Percentiles rank a stretch among this genome's conserved stretches.
Conservation (phyloP, 2,329 filamentous ascomycete genomes). For the Alternaria infectoria region DNA sequence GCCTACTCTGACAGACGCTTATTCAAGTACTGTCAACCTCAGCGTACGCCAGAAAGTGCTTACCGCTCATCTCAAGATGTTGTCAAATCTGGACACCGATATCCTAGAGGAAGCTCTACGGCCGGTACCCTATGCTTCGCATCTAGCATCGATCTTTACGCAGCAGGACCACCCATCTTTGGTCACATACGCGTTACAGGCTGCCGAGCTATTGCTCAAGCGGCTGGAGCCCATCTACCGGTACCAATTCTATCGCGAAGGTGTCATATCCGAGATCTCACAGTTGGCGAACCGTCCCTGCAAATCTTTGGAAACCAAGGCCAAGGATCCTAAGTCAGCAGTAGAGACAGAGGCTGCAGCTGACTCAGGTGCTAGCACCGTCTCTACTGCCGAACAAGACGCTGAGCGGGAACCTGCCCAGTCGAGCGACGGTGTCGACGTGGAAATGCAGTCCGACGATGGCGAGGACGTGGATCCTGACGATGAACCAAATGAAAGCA, state of each 20-base stretch:
- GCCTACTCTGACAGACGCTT: slow-evolving; percentile 93
- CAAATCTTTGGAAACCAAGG: slow-evolving; percentile 37
- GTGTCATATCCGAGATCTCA: slow-evolving; percentile 88
- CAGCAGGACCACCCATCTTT: slow-evolving; percentile 91
- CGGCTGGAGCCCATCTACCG: slow-evolving; percentile 87
- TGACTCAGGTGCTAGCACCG: slow-evolving; percentile 32
- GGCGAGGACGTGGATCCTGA: slow-evolving; percentile 61
- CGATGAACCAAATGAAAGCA: slow-evolving; percentile 63
- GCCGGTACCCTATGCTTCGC: slow-evolving; percentile 92
- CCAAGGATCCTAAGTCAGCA: slow-evolving; percentile 34
- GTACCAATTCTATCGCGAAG: slow-evolving; percentile 96
- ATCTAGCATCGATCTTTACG: slow-evolving; percentile 90
- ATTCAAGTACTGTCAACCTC: slow-evolving; percentile 95
- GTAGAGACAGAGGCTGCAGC: slow-evolving; percentile 32
- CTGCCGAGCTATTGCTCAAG: slow-evolving; percentile 83
- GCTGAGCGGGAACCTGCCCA: slow-evolving; percentile 57
- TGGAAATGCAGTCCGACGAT: slow-evolving; percentile 60
- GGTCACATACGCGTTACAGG: slow-evolving; percentile 85
- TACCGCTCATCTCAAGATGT: slow-evolving; percentile 95
- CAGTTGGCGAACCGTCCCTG: slow-evolving; percentile 69
- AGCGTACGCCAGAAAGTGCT: slow-evolving; percentile 94
- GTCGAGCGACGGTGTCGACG: slow-evolving; percentile 61
- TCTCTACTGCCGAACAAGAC: slow-evolving; percentile 37
- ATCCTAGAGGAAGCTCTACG: slow-evolving; percentile 86
- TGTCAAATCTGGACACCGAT: slow-evolving; percentile 86